Base-by-base conservation (phyloP, 139 green algal genomes). In the Chlorella sp. region DNA sequence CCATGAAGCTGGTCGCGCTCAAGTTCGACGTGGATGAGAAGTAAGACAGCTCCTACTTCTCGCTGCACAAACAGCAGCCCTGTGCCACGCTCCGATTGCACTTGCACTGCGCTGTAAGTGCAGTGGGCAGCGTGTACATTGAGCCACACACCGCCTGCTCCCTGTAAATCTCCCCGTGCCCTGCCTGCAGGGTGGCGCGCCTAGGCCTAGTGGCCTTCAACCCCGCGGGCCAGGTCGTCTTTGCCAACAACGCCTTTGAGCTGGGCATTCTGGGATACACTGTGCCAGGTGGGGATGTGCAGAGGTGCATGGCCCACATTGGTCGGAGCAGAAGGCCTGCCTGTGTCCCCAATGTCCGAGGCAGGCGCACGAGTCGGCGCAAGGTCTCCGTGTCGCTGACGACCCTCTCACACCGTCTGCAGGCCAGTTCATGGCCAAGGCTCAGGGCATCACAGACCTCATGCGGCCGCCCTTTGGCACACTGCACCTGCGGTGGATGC, bases 191-290 rank as follows among this genome's bases (percentile, higher is more conserved):
- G 4, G 27, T 70, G 40, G 63, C 23, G n/a, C 17, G 42, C 23
- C 63, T 70, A 27, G 63, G 63, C 63, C 63, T 70, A 41, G 63
- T 70, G 40, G 38, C 40, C 41, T 5, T 70, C 40, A 70, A 70
- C 14, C 27, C 41, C 1, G 8, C 40, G 27, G 63, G 63, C 3
- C 12, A 3, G 40, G 53, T 70, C 40, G 41, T 70, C 1, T 70
- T 55, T 27, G 51, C 40, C 63, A 70, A 70, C 41, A 12, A 25
- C 63, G 38, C 40, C 8, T 70, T 70, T 14, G 63, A 70, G 63
- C 4, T n/a, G n/a, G n/a, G 27, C 19, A 51, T 70, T 25, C 63
- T 70, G 5, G 63, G 63, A 25, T 40, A n/a, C n/a, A n/a, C 53
- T 38, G 63, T 55, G 63, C 8, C 41, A 15, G 63, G 63, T 51